Conservation (phyloP, 345 rosid species). For the Hevea brasiliensis region DNA sequence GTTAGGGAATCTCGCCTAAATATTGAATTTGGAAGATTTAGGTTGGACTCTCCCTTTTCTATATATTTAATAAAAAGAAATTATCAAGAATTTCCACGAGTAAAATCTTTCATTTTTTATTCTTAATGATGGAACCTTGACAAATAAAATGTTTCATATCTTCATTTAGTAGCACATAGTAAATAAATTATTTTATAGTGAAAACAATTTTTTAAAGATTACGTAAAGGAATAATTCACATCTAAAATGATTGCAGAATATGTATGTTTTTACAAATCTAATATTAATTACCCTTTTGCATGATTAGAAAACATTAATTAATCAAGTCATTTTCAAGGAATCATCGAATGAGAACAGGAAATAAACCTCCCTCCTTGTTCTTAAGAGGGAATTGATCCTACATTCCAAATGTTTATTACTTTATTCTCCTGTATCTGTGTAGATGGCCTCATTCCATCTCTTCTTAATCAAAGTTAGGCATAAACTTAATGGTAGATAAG, state of each 20-base stretch:
- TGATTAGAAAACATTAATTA: constrained; percentile 6
- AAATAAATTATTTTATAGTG: too few relatives aligned
- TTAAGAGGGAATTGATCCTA: constrained; percentile 34
- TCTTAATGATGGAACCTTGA: too few relatives aligned
- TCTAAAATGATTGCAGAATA: not conserved
- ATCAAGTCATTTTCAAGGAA: constrained; percentile 14
- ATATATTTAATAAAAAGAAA: too few relatives aligned
- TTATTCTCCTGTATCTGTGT: constrained; percentile 42
- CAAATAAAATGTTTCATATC: too few relatives aligned
- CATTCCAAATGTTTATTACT: constrained; percentile 36
- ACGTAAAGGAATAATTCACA: not conserved
- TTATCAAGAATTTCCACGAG: too few relatives aligned
- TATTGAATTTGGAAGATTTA: too few relatives aligned
- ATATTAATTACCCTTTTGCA: not conserved
- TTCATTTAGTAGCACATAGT: too few relatives aligned
- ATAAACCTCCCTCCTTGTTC: not conserved
- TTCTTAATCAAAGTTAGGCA: constrained; percentile 44
- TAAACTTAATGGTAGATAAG: constrained; percentile 26
- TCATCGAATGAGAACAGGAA: constrained; percentile 19
- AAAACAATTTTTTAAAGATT: too few relatives aligned
- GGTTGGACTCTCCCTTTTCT: too few relatives aligned
- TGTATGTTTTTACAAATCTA: not conserved
- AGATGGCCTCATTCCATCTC: constrained; percentile 30
- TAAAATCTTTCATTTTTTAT: too few relatives aligned
- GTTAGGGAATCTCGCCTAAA: too few relatives aligned